A percentile compares a stretch with the other conserved stretches of the same genome.
These are phyloP conservation scores for Leishmania major DNA, from an alignment of 208 protist species.

Conservation along the genomic window DNA sequence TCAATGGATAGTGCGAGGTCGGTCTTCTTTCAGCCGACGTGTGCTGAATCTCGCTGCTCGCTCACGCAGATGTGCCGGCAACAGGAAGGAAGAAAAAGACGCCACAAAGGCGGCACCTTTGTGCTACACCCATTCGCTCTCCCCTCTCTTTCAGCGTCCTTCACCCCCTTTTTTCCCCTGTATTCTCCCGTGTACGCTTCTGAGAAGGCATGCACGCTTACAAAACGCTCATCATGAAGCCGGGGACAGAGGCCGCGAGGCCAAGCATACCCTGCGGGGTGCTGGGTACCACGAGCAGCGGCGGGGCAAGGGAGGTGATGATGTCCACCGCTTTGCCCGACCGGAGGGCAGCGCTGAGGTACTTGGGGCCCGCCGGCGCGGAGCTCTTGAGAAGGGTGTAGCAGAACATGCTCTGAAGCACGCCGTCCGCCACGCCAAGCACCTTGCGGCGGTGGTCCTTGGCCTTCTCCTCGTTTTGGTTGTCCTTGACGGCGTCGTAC, in stretches of 20 bases:
- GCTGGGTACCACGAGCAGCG: constrained; percentile 39
- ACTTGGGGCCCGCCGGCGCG: constrained; percentile 44
- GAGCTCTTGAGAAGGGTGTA: constrained; percentile 74
- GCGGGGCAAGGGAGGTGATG: constrained; percentile 62
- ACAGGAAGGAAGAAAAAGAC: neutral
- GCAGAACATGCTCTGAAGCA: constrained; percentile 72
- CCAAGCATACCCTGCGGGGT: constrained; percentile 78
- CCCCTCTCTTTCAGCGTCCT: neutral
- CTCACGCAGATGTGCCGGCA: neutral
- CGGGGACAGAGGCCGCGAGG: constrained; percentile 63
- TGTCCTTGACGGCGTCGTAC: constrained; percentile 47
- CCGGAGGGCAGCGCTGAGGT: constrained; percentile 45
- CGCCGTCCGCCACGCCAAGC: constrained; percentile 56
- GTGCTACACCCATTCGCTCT: neutral
- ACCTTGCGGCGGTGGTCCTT: constrained; percentile 67
- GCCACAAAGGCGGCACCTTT: neutral
- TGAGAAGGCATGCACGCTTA: constrained; percentile 8
- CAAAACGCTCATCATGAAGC: constrained; percentile 63
- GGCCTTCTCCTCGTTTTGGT: constrained; percentile 41
- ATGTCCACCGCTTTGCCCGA: constrained; percentile 53
- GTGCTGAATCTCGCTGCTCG: neutral
- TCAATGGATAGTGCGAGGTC: neutral
- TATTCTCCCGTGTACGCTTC: neutral
- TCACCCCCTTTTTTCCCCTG: neutral
- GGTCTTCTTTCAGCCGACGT: neutral